phyloP scores from a whole-genome alignment of 768 basidiomycete species.

The Hericium erinaceus region DNA sequence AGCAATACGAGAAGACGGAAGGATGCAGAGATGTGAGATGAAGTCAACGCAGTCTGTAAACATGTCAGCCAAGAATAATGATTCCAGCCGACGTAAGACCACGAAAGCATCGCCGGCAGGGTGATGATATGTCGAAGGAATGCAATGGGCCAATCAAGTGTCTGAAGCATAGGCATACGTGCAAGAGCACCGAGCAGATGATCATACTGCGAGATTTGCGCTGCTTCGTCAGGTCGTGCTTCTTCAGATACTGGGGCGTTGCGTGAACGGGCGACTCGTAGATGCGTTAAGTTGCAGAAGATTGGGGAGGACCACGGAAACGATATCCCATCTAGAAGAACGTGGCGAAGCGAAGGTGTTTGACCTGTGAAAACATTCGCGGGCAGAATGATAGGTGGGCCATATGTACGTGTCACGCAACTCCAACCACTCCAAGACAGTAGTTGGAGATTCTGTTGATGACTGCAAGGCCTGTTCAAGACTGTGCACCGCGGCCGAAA shows the following conservation, averaged over 20 bases:
- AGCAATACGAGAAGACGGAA: too few species aligned
- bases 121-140: not conserved
- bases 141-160: not conserved
- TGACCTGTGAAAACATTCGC: not conserved
- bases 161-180: not conserved
- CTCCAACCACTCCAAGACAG: not conserved
- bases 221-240: not conserved
- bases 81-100: too few species aligned
- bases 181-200: not conserved
- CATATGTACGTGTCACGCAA: not conserved
- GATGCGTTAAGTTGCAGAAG: not conserved
- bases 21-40: too few species aligned
- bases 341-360: not conserved
- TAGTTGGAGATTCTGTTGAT: not conserved
- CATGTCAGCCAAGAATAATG: too few species aligned
- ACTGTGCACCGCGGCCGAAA: not conserved
- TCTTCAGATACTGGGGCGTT: not conserved
- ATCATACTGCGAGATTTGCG: not conserved
- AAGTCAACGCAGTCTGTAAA: too few species aligned
- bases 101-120: not conserved
- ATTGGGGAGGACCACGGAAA: not conserved
- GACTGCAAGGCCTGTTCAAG: not conserved
- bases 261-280: not conserved
- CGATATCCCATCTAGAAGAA: not conserved
- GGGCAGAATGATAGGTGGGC: not conserved